These are phyloP conservation scores for Annulohypoxylon bovei DNA, from an alignment of 495 filamentous ascomycete species.

Conservation along the genomic window DNA sequence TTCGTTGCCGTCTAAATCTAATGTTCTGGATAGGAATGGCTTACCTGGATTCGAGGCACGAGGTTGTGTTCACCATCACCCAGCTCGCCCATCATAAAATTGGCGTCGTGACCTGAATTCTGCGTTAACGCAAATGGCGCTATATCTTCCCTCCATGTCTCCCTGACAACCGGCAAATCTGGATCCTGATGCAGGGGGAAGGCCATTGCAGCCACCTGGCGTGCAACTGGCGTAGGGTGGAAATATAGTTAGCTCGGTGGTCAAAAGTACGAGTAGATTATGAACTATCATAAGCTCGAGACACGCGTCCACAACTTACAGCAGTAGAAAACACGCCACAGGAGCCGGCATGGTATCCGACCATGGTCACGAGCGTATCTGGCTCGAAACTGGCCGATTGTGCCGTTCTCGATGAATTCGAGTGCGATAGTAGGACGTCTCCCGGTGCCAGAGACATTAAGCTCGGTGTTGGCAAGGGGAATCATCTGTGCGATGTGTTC, in stretches of 20 bases:
- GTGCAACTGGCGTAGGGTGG: conserved; percentile 12
- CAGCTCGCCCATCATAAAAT: conserved; percentile 17
- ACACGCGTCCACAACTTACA: no score
- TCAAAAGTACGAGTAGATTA: neutral
- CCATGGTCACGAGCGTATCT: neutral
- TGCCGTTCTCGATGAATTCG: conserved; percentile 27
- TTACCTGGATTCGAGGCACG: conserved; percentile 24
- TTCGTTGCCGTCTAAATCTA: neutral
- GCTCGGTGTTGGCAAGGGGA: neutral
- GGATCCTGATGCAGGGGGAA: conserved; percentile 4
- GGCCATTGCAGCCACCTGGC: conserved; percentile 32
- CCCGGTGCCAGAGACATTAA: conserved; percentile 9
- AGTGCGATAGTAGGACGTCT: conserved; percentile 32
- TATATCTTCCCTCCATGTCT: neutral
- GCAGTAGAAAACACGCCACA: conserved; percentile 38
- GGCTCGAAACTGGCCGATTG: neutral
- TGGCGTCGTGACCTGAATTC: conserved; percentile 23
- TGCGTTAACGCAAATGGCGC: conserved; percentile 6
- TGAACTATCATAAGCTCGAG: neutral
- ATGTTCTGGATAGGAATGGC: neutral
- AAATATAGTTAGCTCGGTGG: neutral
- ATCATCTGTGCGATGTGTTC: conserved; percentile 35
- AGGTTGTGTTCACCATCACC: conserved; percentile 9
- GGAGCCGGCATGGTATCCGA: conserved; percentile 11
- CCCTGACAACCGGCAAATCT: neutral